Conservation (phyloP, 345 rosid genomes). For the Salix suchowensis region DNA sequence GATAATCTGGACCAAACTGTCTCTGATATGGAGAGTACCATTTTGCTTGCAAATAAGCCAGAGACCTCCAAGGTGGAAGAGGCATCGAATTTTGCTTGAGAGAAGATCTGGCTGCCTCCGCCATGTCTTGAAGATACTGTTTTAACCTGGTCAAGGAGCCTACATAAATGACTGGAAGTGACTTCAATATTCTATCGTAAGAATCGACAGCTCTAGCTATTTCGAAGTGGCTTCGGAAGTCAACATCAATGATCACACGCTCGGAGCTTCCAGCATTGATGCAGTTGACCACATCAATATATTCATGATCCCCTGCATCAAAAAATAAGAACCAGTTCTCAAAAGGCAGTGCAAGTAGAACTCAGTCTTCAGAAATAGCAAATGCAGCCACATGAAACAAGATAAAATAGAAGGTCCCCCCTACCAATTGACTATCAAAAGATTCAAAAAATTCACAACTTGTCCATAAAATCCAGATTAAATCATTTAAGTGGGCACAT, state of each 20-base stretch:
- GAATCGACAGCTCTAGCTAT: slow-evolving; percentile 92
- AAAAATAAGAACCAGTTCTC: not conserved
- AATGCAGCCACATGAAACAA: not conserved
- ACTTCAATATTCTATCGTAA: slow-evolving; percentile 64
- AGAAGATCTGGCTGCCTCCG: slow-evolving; percentile 71
- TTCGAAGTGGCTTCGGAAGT: slow-evolving; percentile 87
- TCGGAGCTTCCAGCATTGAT: slow-evolving; percentile 44
- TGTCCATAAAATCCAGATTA: not conserved
- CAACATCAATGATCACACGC: slow-evolving; percentile 75
- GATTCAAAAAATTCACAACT: not conserved
- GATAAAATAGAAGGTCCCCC: not conserved
- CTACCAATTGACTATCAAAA: not conserved
- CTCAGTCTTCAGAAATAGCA: not conserved
- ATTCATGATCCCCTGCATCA: slow-evolving; percentile 81
- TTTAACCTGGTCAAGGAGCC: slow-evolving; percentile 59
- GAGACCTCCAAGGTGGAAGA: slow-evolving; percentile 94
- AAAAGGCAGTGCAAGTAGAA: not conserved
- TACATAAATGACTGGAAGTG: slow-evolving; percentile 70
- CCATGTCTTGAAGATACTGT: slow-evolving; percentile 84
- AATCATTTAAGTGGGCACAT: not conserved
- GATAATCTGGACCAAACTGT: slow-evolving; percentile 38
- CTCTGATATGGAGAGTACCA: slow-evolving; percentile 73
- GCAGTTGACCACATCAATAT: slow-evolving; percentile 61
- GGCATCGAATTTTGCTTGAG: slow-evolving; percentile 95
- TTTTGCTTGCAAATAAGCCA: slow-evolving; percentile 74